Evolutionary conservation across 164 flowering plant genomes (phyloP), one percentile per base, ranked within the genome.

Genomic region (Dillenia turbinata): DNA sequence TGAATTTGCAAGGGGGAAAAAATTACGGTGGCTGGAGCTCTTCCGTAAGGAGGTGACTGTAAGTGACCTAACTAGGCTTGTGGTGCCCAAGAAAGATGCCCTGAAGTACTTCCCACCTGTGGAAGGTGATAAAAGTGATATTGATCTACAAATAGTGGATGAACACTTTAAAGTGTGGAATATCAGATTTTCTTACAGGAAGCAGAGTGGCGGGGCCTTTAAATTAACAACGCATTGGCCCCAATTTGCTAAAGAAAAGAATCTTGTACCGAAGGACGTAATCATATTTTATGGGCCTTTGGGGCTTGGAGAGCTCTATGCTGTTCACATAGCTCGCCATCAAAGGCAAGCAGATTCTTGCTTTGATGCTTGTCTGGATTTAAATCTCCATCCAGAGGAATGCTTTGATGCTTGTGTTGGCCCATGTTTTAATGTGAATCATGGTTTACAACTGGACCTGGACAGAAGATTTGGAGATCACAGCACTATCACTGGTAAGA

Each of bases 31-130:
- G 40, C 40, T 6, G 8, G 9, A 50, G 12, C 61, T 72, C 9
- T 72, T 72, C 40, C 43, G 44, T 12, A 64, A 59, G 57, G 61
- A 26, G 6, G n/a, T 72, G 46, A 63, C 75, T 0, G 62, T 47
- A 5, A 63, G 61, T 12, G 75, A 72, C 47, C 63, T 68, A 12
- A 49, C 68, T 9, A 13, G 62, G 26, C 54, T 66, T 40, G 53
- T 57, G 15, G 59, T 71, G 43, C 74, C 67, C 0, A 71, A 62
- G 70, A 43, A 67, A 24, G 3, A 63, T 67, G 68, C 71, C 8
- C 7, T 44, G 19, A 51, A 12, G 24, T 26, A 63, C 58, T 63
- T 72, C 46, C 67, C 75, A 0, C 64, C 7, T 0, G 59, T 44
- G 15, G 63, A n/a, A 26, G 47, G 14, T 19, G 63, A 49, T 8